Evolutionary conservation across 148 eudicot genomes (phyloP), one percentile per base, ranked within the genome.

Genomic region (Mesembryanthemum crystallinum): DNA sequence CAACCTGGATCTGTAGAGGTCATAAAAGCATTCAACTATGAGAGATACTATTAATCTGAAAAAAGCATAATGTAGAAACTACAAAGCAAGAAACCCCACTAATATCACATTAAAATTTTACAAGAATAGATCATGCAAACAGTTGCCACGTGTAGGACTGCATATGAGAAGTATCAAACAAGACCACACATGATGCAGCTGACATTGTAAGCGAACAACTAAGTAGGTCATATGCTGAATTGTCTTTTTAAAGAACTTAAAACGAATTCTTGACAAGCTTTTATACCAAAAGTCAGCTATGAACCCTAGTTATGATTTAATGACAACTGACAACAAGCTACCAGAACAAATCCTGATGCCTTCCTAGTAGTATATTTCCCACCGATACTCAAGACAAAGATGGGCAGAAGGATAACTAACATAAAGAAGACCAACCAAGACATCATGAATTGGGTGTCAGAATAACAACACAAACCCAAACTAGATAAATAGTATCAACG

Each of bases 1-100:
- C 98, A 76, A 96, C 73, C 72, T 68, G 82, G 68, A 78, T 87
- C 99, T 96, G 85, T 51, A 60, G 21, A 45, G 30, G 62, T 47
- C 64, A 72, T 17, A 64, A 5, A 32, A 60, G 43, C 74, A 54
- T 33, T 62, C 28, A 17, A 52, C 15, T 12, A 11, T 24, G 35
- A 37, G 4, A n/a, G n/a, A 54, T 11, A 35, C 49, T 75, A 13
- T 30, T 35, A 54, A 64, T 51, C 32, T 69, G 29, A 6, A 65
- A 9, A 57, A 30, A 55, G 42, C 28, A 15, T n/a, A 61, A 58
- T 30, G 49, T 10, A 59, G 15, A 60, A 69, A 51, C 12, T 25
- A 42, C 59, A 69, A 60, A 55, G 51, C 4, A 23, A 23, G 3
- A 14, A 64, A 72, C 7, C 11, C 66, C 4, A 55, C 49, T 61